Base-by-base conservation (phyloP, 306 rosid species). In the Quillaja saponaria region DNA sequence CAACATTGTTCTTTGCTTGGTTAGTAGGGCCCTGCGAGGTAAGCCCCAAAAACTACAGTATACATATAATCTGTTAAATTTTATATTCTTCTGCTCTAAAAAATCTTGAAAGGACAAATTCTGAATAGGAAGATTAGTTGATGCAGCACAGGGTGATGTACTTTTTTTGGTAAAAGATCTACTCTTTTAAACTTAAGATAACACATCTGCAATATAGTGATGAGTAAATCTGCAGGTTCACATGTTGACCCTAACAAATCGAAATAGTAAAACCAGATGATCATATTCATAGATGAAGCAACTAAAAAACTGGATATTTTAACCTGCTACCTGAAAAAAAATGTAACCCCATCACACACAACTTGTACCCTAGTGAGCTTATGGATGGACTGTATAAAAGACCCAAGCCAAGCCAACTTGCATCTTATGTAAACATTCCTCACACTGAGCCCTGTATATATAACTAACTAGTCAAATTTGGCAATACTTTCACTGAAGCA, bases 11-110 rank as follows among this genome's bases (percentile, higher is more conserved):
- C 74, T 94, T 89, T 71, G 84, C 87, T 61, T 94, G 99, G 99
- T 67, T 94, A 42, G 81, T 94, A 1, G 99, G 99, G 12, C 86
- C 86, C 46, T 94, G 85, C 37, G 86, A 89, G 97, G 99, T 87
- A 74, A 69, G 46, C 52, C 50, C 19, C 38, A 19, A 1, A 66
- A 20, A 49, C 48, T 20, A 0, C 53, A 35, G 13, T 20, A 2
- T 33, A 60, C 25, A 49, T 10, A 12, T 11, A 20, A 54, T 51
- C 47, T 38, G 21, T 47, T 34, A 39, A 35, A 10, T 74, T 7
- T 8, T 33, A 61, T 13, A 61, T 18, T 19, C 40, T 48, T 41
- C 50, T 68, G 49, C 13, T 8, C 16, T 51, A 15, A n/a, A 61
- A 59, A 34, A 51, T 46, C 1, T 21, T 16, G 9, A 15, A 56